phyloP scores from a whole-genome alignment of 2,329 filamentous ascomycete species.

The Ceratocystis albifundus region DNA sequence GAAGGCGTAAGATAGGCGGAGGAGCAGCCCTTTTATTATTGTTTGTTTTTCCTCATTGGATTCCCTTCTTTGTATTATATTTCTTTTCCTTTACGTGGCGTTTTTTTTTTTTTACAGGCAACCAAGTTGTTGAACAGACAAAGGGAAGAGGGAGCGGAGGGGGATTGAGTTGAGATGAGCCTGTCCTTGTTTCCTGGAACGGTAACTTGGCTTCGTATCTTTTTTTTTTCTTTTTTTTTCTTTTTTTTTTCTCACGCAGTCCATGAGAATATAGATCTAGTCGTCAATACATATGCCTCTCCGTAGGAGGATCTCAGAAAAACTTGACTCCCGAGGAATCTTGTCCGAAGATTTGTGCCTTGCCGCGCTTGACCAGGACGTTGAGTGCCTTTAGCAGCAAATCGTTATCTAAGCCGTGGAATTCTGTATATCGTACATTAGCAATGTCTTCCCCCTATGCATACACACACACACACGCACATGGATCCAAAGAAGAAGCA shows the following conservation, averaged over 20 bases:
- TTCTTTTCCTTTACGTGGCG: constrained; percentile 6
- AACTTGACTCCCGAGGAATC: constrained; percentile 92
- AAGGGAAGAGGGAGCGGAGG: too few relatives aligned
- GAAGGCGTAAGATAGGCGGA: constrained; percentile 3
- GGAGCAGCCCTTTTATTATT: not conserved
- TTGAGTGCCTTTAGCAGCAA: constrained; percentile 67
- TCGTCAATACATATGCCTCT: too few relatives aligned
- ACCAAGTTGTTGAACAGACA: too few relatives aligned
- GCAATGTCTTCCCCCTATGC: not conserved
- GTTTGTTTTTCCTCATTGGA: not conserved
- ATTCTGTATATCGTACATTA: constrained; percentile 41
- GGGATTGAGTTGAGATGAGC: too few relatives aligned
- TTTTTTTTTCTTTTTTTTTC: constrained; percentile 12
- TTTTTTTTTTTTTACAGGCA: not conserved
- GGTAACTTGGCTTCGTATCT: not conserved
- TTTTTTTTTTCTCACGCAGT: constrained; percentile 5
- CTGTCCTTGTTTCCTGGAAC: not conserved
- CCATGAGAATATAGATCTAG: too few relatives aligned
- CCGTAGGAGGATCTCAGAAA: constrained; percentile 47
- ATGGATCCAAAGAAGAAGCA: not conserved
- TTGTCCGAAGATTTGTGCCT: constrained; percentile 83
- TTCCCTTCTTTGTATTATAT: not conserved
- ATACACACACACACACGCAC: not conserved
- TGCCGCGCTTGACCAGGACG: constrained; percentile 77
- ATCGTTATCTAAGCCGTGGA: constrained; percentile 78